A percentile compares a stretch with the other conserved stretches of the same genome.
Conservation (phyloP, 2,329 filamentous ascomycete genomes). For the Trichoderma arundinaceum region DNA sequence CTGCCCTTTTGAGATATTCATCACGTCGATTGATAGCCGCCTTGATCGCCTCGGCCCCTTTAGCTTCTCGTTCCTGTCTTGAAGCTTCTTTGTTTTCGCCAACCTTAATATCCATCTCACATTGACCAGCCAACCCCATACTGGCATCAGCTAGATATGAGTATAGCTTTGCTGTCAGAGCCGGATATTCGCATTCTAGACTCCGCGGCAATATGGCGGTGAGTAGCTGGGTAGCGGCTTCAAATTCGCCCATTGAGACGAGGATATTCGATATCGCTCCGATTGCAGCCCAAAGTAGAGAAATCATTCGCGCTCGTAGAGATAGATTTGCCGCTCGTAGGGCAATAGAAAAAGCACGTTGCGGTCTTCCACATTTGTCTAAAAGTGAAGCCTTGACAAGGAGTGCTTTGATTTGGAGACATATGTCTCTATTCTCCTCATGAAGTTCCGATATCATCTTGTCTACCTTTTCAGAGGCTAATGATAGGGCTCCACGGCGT, state of each 20-base stretch:
- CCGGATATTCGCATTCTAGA: conserved; percentile 70
- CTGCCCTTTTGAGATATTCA: conserved; percentile 63
- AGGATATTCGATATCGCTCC: conserved; percentile 71
- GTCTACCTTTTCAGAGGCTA: conserved; percentile 57
- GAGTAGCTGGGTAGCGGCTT: conserved; percentile 67
- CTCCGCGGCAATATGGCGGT: conserved; percentile 75
- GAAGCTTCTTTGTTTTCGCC: neutral
- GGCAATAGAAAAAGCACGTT: conserved; percentile 77
- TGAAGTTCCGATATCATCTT: conserved; percentile 49
- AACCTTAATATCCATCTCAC: neutral
- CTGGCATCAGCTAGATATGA: conserved; percentile 74
- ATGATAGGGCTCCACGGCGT: conserved; percentile 54
- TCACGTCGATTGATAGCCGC: conserved; percentile 46
- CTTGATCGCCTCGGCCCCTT: neutral
- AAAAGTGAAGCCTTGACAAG: conserved; percentile 75
- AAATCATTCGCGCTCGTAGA: conserved; percentile 70
- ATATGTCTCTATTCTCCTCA: conserved; percentile 59
- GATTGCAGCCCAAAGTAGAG: conserved; percentile 74
- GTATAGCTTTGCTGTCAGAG: conserved; percentile 70
- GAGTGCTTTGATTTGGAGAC: conserved; percentile 72
- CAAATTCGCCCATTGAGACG: conserved; percentile 72
- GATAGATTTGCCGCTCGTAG: conserved; percentile 77
- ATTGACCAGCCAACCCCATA: conserved; percentile 73
- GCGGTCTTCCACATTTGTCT: conserved; percentile 68
- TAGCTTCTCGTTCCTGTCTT: neutral